Evolutionary conservation across 2,329 filamentous ascomycete species (phyloP), one percentile per base, ranked within the genome.

Genomic region (Blumeriella jaapii): DNA sequence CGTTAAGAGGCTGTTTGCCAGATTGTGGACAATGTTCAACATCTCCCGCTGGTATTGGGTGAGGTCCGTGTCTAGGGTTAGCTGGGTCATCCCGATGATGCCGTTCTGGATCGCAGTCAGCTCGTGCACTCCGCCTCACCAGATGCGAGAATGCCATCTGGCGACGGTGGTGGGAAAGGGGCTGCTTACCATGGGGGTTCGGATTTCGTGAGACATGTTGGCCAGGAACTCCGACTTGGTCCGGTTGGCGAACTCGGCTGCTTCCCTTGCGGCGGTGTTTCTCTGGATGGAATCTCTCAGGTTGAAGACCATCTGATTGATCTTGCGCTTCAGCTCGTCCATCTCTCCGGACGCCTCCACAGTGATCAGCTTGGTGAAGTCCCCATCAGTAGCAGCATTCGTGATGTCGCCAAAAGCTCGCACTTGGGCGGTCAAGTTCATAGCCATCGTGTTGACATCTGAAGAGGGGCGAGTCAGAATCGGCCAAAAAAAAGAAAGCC

Each of bases 231-330:
- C 91, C 7, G 89, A 95, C 57, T 98, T 98, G 26, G 89, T 96
- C 62, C 93, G 89, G 66, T 95, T 96, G 45, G 91, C 91, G 56
- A 95, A 66, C 58, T 98, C 91, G 52, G 91, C 91, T 29, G 89
- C 87, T 60, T 96, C 89, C 60, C 91, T 82, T 38, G 91, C 91
- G 47, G 87, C 84, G 3, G 87, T 95, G 58, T 96, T 98, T 57
- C 86, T 78, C 59, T 96, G 87, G 49, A 98, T 95, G 68, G 83
- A 93, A 61, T 96, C 91, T 49, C 89, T 71, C 44, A 98, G 64
- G 56, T 93, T 94, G 56, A 83, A 91, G 34, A 96, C 87, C 91
- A 98, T 98, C 64, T 93, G 84, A 58, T 96, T 98, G 70, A 98
- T 96, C 68, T 96, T 96, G 53, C 87, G 78, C 63, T 98, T 98